These are phyloP conservation scores for Yamagishiella unicocca DNA, from an alignment of 139 green algal species.

Conservation along the genomic window DNA sequence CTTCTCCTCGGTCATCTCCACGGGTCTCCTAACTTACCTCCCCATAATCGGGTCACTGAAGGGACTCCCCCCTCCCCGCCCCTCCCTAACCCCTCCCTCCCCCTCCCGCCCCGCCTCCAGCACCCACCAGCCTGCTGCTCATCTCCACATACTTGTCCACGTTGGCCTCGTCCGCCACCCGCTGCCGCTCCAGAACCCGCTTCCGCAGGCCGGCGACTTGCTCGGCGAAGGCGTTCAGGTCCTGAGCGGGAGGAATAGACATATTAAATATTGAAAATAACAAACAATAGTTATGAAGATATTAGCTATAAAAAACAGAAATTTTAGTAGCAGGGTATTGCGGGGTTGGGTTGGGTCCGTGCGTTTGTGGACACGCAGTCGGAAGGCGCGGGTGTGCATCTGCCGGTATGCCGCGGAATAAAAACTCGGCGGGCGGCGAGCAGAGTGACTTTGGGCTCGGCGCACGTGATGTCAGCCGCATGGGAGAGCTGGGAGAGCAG, in stretches of 20 bases:
- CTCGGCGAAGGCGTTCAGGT: constrained; percentile 9
- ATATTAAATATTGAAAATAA: too few relatives aligned
- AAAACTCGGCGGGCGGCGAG: too few relatives aligned
- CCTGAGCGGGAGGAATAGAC: constrained; percentile 5
- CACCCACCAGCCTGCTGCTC: constrained; percentile 7
- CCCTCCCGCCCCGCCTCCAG: not conserved
- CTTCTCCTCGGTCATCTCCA: too few relatives aligned
- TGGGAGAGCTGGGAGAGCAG: too few relatives aligned
- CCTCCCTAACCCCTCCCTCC: not conserved
- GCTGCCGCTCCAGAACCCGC: constrained; percentile 31
- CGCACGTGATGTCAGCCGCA: too few relatives aligned
- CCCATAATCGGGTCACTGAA: not conserved
- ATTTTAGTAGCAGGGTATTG: not conserved
- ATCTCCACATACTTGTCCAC: constrained; percentile 44
- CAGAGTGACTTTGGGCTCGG: too few relatives aligned
- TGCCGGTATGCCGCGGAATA: too few relatives aligned
- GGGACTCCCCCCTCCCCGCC: not conserved
- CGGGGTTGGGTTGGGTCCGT: not conserved
- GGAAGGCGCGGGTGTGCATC: too few relatives aligned
- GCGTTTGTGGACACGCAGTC: too few relatives aligned
- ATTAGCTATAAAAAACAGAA: too few relatives aligned
- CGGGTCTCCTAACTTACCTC: too few relatives aligned
- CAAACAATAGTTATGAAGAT: too few relatives aligned
- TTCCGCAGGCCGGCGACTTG: not conserved
- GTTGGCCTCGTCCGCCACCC: constrained; percentile 5